Evolutionary conservation across 2,329 filamentous ascomycete species (phyloP).

Genomic region (Microsporum audouinii): DNA sequence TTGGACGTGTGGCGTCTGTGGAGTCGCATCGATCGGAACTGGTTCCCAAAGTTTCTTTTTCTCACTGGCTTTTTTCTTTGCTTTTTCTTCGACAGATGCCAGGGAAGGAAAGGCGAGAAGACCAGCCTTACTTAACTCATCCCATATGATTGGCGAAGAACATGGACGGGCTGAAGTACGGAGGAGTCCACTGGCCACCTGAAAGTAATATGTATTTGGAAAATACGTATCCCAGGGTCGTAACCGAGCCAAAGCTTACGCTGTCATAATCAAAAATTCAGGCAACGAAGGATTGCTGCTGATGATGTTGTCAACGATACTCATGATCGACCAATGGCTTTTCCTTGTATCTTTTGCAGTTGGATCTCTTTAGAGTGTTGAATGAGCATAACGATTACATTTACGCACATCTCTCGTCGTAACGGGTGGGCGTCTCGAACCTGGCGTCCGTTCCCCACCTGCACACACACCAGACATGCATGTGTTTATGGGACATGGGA

Average conservation of each 20-base stretch:
- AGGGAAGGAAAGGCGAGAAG: not conserved
- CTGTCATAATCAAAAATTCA: not conserved
- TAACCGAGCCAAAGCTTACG: constrained; percentile 1
- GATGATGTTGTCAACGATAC: not conserved
- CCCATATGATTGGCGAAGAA: not conserved
- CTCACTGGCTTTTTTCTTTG: not conserved
- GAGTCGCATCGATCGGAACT: constrained; percentile 6
- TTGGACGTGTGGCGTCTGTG: constrained; percentile 11
- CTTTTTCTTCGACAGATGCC: not conserved
- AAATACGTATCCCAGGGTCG: not conserved
- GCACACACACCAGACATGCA: not conserved
- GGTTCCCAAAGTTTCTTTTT: constrained; percentile 5
- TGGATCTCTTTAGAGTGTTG: not conserved
- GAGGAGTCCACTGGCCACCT: not conserved
- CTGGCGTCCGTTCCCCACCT: not conserved
- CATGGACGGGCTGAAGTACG: not conserved
- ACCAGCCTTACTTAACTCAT: not conserved
- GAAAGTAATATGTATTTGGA: not conserved
- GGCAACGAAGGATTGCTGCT: not conserved
- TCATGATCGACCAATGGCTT: not conserved
- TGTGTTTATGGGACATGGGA: not conserved
- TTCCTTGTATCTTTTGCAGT: not conserved
- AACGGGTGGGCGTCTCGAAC: not conserved
- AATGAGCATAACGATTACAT: not conserved
- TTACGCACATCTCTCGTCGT: not conserved